Conservation (phyloP, 352 stramenopile genomes). For the Globisporangium okanoganense region DNA sequence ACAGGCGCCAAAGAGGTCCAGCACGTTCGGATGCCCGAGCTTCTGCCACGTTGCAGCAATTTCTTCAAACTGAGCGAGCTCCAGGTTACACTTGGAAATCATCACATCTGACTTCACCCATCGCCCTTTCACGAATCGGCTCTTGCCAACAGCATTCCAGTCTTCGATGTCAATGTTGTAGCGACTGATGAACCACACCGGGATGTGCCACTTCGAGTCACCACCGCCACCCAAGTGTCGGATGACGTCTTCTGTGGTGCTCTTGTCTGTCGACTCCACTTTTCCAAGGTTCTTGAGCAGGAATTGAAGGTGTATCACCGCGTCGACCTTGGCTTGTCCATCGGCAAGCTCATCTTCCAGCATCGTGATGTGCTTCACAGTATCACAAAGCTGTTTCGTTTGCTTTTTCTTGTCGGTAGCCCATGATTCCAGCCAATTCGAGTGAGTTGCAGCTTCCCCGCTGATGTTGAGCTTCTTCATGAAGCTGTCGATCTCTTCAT, state of each 20-base stretch:
- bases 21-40: neutral
- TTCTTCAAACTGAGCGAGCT: neutral
- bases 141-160: neutral
- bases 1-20: slow-evolving; percentile 3
- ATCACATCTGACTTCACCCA: slow-evolving; percentile 1
- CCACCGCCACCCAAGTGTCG: neutral
- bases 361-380: neutral
- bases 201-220: neutral
- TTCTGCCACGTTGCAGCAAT: neutral
- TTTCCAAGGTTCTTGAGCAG: neutral
- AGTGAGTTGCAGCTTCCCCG: neutral
- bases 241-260: neutral
- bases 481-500: slow-evolving; percentile 8
- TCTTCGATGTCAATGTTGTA: slow-evolving; percentile 6
- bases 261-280: neutral
- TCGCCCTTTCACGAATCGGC: neutral
- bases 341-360: neutral
- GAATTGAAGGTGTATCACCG: neutral
- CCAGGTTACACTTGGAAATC: neutral
- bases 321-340: neutral
- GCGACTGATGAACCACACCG: slow-evolving; percentile 1
- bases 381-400: neutral
- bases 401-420: neutral
- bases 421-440: neutral
- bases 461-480: neutral